Evolutionary conservation across 2,329 filamentous ascomycete genomes (phyloP), one percentile per base, ranked within the genome.

Genomic region (Trichophyton schoenleinii): DNA sequence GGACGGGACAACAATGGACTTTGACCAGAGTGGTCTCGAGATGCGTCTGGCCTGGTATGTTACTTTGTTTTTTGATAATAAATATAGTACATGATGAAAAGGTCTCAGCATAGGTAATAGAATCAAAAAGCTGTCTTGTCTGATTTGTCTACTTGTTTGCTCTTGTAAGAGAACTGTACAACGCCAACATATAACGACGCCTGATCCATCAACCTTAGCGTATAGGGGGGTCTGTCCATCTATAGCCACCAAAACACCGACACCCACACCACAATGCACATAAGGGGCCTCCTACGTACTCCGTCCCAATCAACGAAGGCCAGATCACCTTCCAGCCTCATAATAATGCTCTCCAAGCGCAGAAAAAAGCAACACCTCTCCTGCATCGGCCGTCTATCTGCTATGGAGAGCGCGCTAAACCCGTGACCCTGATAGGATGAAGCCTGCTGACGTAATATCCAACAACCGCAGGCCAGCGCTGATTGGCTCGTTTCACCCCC

Each of bases 81-180:
- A 57, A 60, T 15, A 60, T 15, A 46, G 44, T 61, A 57, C 52
- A 57, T 61, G 57, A 57, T 57, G 22, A 20, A 44, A 49, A 57
- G 31, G 59, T 60, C 28, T 46, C 41, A 48, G 46, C 41, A 46
- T 46, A 34, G 52, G 31, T 55, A 55, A 55, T 55, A 55, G 52
- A 55, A 55, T n/a, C n/a, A 36, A 18, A 55, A 55, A 55, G n/a
- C 52, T 36, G 52, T 36, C 8, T 55, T 55, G 52, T 55, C 52
- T 55, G 28, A 20, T 36, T 13, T 31, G 22, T 25, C 28, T 52
- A 52, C 34, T 55, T 55, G 52, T 55, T 55, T 55, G 52, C 52
- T 18, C 22, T 28, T 52, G 41, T 42, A 42, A 46, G 18, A 46
- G 15, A 18, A 46, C 6, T n/a, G 42, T 48, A 22, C 44, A 18